A percentile compares a stretch with the other conserved stretches of the same genome.
These are phyloP conservation scores for Acanthamoeba culbertsoni DNA, from an alignment of 208 protist species.

Conservation along the genomic window DNA sequence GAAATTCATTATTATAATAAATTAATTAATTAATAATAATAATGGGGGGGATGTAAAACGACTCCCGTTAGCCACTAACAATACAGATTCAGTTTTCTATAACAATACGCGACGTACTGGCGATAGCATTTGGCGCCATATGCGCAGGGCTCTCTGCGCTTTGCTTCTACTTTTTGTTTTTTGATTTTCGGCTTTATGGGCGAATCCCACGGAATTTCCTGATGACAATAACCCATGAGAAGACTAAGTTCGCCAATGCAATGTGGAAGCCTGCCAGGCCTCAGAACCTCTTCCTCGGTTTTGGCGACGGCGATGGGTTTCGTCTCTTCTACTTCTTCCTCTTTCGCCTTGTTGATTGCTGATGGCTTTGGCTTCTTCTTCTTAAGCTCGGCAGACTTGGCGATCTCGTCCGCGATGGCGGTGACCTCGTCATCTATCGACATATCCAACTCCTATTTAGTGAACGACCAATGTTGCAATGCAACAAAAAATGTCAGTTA, in stretches of 20 bases:
- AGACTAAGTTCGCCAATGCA: neutral
- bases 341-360: neutral
- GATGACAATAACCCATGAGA: neutral
- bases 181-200: neutral
- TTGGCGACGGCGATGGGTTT: neutral
- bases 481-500: no score
- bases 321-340: neutral
- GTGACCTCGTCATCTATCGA: neutral
- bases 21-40: no score
- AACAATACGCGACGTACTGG: neutral
- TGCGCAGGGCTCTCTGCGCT: neutral
- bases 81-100: no score
- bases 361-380: neutral
- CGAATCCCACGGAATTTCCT: conserved; percentile 26
- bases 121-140: neutral
- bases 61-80: no score
- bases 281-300: neutral
- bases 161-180: neutral
- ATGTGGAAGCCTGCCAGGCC: no score
- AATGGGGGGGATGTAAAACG: no score
- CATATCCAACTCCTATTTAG: neutral
- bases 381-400: no score
- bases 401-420: neutral
- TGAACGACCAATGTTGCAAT: no score
- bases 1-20: neutral